These are phyloP conservation scores for Yamadazyma kitorensis DNA, from an alignment of 805 yeast genomes.

Conservation along the genomic window DNA sequence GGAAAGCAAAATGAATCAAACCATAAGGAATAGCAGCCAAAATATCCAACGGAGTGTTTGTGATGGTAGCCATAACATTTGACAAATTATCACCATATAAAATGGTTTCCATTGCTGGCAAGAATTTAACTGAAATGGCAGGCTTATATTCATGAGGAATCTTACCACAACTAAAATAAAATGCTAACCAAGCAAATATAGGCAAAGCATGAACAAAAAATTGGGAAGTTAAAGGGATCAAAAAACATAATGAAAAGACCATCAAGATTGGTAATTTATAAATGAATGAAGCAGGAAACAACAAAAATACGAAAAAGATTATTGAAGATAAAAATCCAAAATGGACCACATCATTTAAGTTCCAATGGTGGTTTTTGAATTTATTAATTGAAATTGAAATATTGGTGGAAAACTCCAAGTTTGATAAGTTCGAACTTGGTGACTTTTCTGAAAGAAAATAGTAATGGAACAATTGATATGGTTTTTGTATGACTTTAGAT, in stretches of 20 bases:
- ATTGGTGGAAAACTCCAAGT: constrained; percentile 48
- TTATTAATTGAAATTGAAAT: constrained; percentile 39
- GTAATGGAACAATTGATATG: constrained; percentile 43
- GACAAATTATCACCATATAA: constrained; percentile 88
- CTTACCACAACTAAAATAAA: constrained; percentile 73
- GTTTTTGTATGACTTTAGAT: constrained; percentile 28
- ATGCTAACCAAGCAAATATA: constrained; percentile 78
- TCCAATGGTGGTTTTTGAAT: constrained; percentile 42
- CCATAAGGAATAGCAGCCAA: constrained; percentile 97
- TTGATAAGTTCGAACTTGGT: constrained; percentile 46
- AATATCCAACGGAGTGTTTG: constrained; percentile 66
- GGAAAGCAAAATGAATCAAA: constrained; percentile 82
- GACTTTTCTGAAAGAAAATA: constrained; percentile 57
- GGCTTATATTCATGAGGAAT: constrained; percentile 78
- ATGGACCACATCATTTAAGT: constrained; percentile 49
- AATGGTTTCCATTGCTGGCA: constrained; percentile 90
- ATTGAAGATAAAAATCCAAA: constrained; percentile 50
- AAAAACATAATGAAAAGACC: constrained; percentile 45
- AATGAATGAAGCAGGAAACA: constrained; percentile 54
- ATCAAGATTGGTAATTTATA: constrained; percentile 38
- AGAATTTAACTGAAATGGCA: constrained; percentile 80
- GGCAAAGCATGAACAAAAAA: constrained; percentile 84
- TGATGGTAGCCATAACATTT: constrained; percentile 73
- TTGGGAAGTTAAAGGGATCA: constrained; percentile 76
- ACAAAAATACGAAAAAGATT: constrained; percentile 54